Conservation (phyloP, 163 green algal species). For the Scenedesmus sp. region DNA sequence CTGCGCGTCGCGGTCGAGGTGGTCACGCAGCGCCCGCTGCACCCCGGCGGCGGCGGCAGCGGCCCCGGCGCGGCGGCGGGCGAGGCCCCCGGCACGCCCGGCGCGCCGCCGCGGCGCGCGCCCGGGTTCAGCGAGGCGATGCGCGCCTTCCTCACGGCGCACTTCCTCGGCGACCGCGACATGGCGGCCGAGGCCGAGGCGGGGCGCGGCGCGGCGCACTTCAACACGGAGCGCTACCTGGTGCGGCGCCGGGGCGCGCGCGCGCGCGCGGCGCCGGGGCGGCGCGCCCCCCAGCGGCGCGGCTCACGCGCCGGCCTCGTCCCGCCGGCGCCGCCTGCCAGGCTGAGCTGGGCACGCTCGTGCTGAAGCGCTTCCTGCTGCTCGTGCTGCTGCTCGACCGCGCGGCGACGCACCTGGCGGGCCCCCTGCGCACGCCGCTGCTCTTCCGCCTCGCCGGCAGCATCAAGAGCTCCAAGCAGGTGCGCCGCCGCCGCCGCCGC, state of each 20-base stretch:
- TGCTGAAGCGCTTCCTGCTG: conserved; percentile 84
- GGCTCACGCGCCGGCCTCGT: too few species aligned
- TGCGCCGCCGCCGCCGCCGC: conserved; percentile 43
- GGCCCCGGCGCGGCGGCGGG: not conserved
- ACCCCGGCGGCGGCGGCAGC: not conserved
- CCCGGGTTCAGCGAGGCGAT: conserved; percentile 18
- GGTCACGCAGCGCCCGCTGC: conserved; percentile 49
- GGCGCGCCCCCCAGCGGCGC: too few species aligned
- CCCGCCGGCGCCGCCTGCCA: conserved; percentile 29
- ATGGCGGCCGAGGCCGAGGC: conserved; percentile 52
- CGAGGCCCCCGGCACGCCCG: not conserved
- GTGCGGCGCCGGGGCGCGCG: too few species aligned
- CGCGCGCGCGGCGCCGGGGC: not conserved
- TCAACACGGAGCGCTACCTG: conserved; percentile 62
- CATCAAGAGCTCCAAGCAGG: conserved; percentile 70
- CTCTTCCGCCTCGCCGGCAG: conserved; percentile 63
- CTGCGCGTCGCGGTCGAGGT: conserved; percentile 79
- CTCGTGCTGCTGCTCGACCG: conserved; percentile 82
- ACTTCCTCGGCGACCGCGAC: conserved; percentile 69
- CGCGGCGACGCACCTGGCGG: conserved; percentile 17
- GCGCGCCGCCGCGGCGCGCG: not conserved
- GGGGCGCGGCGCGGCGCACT: conserved; percentile 41
- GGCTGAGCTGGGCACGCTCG: conserved; percentile 56
- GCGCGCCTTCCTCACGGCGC: conserved; percentile 50
- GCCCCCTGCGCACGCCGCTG: conserved; percentile 54